A percentile compares a stretch with the other conserved stretches of the same genome.
Conservation (phyloP, 1,284 basidiomycete genomes). For the Ceratobasidium sp. region DNA sequence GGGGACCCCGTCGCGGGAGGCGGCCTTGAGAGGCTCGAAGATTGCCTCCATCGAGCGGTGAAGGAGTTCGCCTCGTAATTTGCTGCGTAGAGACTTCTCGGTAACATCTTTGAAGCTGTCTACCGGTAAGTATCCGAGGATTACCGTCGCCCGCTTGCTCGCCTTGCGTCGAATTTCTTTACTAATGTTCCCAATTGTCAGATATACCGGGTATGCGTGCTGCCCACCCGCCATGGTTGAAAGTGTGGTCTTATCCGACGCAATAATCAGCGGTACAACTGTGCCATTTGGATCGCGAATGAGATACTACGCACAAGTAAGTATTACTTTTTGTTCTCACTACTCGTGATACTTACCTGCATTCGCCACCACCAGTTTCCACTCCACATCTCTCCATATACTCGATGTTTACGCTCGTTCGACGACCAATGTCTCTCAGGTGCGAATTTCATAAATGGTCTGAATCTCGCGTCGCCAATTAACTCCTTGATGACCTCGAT, state of each 20-base stretch:
- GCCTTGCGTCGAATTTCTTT: not conserved
- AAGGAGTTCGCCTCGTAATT: not conserved
- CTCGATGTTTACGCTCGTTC: not conserved
- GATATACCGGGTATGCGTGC: not conserved
- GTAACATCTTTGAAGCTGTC: not conserved
- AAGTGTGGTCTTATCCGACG: not conserved
- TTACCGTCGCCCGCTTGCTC: not conserved
- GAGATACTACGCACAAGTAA: not conserved
- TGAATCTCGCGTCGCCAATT: constrained; percentile 24
- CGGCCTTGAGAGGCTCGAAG: not conserved
- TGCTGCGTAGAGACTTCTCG: not conserved
- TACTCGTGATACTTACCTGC: too few species aligned
- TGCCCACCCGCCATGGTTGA: not conserved
- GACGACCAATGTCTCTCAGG: not conserved
- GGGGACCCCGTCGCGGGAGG: not conserved
- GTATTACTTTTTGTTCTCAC: not conserved
- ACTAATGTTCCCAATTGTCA: constrained; percentile 4
- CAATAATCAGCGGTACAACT: not conserved
- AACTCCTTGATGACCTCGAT: constrained; percentile 53
- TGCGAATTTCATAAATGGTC: not conserved
- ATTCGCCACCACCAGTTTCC: constrained; percentile 43
- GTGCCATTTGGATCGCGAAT: constrained; percentile 12
- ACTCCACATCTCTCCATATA: constrained; percentile 40
- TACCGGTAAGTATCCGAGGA: constrained; percentile 37
- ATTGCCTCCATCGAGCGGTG: constrained; percentile 43